Conservation (phyloP, 2,329 filamentous ascomycete genomes). For the Penicillium sp. region DNA sequence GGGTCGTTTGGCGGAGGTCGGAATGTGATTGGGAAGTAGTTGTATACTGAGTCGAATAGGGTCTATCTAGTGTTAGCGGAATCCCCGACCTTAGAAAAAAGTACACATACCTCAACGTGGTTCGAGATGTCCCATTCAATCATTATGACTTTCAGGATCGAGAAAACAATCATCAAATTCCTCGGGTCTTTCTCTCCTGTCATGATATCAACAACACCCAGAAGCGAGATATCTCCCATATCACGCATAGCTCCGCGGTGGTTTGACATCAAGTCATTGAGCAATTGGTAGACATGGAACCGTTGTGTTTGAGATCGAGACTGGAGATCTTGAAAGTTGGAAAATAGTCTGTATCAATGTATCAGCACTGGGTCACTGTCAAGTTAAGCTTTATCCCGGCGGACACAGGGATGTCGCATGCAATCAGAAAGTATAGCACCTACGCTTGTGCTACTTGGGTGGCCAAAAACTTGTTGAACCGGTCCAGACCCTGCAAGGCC, state of each 20-base stretch:
- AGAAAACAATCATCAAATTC: slow-evolving; percentile 69
- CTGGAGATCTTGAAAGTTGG: slow-evolving; percentile 56
- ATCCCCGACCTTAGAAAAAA: background rate
- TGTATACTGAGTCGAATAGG: slow-evolving; percentile 67
- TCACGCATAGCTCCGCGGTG: slow-evolving; percentile 58
- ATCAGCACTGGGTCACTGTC: slow-evolving; percentile 12
- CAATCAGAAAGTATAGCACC: slow-evolving; percentile 24
- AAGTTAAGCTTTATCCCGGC: slow-evolving; percentile 9
- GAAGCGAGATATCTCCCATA: slow-evolving; percentile 59
- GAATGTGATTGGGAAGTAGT: slow-evolving; percentile 71
- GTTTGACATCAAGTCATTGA: slow-evolving; percentile 61
- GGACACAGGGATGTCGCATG: background rate
- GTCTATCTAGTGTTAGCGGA: slow-evolving; percentile 30
- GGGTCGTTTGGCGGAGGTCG: slow-evolving; percentile 66
- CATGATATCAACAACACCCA: slow-evolving; percentile 62
- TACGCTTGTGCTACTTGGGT: slow-evolving; percentile 53
- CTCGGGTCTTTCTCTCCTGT: slow-evolving; percentile 67
- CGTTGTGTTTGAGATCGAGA: slow-evolving; percentile 62
- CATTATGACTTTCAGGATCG: slow-evolving; percentile 64
- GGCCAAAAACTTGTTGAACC: slow-evolving; percentile 58
- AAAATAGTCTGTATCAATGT: slow-evolving; percentile 41
- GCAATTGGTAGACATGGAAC: slow-evolving; percentile 59
- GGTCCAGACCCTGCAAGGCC: slow-evolving; percentile 57
- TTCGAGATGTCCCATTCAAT: slow-evolving; percentile 64
- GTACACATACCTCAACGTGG: slow-evolving; percentile 52